Percentiles rank a stretch among this genome's conserved stretches.
These are phyloP conservation scores for Dryas drummondii DNA, from an alignment of 306 rosid genomes.

Conservation along the genomic window DNA sequence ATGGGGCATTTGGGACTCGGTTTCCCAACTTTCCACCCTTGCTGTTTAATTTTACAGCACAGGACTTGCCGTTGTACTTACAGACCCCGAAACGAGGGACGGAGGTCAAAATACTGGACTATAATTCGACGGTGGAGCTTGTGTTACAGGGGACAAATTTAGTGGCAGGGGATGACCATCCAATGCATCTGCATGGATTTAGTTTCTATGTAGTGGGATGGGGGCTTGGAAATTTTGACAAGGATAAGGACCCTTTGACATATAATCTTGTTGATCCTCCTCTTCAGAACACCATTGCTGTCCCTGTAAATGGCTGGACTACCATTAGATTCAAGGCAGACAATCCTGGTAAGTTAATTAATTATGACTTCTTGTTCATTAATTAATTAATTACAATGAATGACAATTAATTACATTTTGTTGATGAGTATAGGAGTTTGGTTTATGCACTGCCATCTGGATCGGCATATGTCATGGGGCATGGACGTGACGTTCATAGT, in stretches of 20 bases:
- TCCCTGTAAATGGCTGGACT: conserved; percentile 33
- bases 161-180: conserved; percentile 32
- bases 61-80: conserved; percentile 16
- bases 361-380: not conserved
- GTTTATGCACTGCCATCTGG: conserved; percentile 36
- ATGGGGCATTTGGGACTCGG: conserved; percentile 17
- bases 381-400: too few species aligned
- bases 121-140: conserved; percentile 27
- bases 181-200: conserved; percentile 38
- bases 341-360: conserved; percentile 28
- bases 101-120: conserved; percentile 31
- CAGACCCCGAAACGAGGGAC: conserved; percentile 23
- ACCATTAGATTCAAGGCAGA: conserved; percentile 31
- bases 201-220: conserved; percentile 30
- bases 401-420: not conserved
- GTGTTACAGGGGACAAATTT: conserved; percentile 35
- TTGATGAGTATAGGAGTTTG: conserved; percentile 19
- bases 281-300: conserved; percentile 24
- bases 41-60: conserved; percentile 27
- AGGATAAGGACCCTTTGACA: conserved; percentile 25
- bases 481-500: conserved; percentile 29
- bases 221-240: conserved; percentile 34
- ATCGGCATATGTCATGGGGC: conserved; percentile 35
- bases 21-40: conserved; percentile 29
- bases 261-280: conserved; percentile 40